Evolutionary conservation across 148 eudicot genomes (phyloP).

Genomic region (Camellia sinensis): DNA sequence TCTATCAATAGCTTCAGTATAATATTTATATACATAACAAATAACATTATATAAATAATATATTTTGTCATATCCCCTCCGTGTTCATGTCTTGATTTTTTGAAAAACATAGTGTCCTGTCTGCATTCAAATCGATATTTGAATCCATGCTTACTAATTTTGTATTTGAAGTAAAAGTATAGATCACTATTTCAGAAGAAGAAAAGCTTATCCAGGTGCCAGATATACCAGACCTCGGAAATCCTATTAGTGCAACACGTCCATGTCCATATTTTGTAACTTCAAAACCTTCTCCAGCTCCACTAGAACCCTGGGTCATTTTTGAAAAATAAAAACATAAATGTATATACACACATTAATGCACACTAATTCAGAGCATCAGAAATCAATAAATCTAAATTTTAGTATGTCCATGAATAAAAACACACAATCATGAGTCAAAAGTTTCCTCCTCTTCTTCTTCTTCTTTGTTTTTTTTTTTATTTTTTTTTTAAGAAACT

Average conservation of each 20-base stretch:
- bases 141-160: too few species aligned
- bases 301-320: constrained; percentile 83
- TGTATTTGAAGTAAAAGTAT: neutral
- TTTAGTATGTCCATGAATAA: neutral
- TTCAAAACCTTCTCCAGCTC: constrained; percentile 99
- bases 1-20: too few species aligned
- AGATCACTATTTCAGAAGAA: neutral
- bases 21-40: too few species aligned
- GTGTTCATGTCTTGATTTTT: too few species aligned
- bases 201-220: constrained; percentile 3
- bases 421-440: neutral
- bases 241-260: constrained; percentile 96
- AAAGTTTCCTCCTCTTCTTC: neutral
- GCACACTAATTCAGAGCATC: neutral
- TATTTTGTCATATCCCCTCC: too few species aligned
- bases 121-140: too few species aligned
- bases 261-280: constrained; percentile 99
- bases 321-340: constrained; percentile 4
- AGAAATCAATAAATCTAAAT: neutral
- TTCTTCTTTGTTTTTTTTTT: neutral
- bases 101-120: too few species aligned
- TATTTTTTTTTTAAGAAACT: neutral
- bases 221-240: constrained; percentile 70
- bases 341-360: neutral
- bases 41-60: too few species aligned